Evolutionary conservation across 1,284 basidiomycete genomes (phyloP).

Genomic region (Cutaneotrichosporon cyanovorans): DNA sequence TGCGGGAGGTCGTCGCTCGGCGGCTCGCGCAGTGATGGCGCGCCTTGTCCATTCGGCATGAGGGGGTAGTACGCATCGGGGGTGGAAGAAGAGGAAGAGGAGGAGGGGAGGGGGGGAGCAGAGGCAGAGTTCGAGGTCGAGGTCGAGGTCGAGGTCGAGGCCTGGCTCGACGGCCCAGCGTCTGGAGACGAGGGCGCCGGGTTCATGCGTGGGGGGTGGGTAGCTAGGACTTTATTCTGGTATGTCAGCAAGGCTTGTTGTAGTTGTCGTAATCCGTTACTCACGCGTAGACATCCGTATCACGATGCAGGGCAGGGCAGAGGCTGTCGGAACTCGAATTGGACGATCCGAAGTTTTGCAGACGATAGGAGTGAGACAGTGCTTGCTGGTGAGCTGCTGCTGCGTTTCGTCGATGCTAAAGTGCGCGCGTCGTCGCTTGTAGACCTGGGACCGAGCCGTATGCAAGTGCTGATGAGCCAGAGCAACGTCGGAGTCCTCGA

Average conservation of each 20-base stretch:
- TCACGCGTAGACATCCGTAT: not conserved
- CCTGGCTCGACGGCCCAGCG: too few relatives aligned
- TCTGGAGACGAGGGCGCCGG: not conserved
- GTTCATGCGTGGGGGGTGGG: not conserved
- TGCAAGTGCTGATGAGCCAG: too few relatives aligned
- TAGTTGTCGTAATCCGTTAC: too few relatives aligned
- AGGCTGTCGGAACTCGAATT: too few relatives aligned
- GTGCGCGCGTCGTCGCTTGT: too few relatives aligned
- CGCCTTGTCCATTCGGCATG: not conserved
- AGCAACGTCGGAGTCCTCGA: too few relatives aligned
- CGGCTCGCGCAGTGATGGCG: slow-evolving; percentile 11
- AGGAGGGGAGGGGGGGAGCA: not conserved
- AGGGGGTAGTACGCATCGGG: slow-evolving; percentile 9
- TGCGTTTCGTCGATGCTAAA: too few relatives aligned
- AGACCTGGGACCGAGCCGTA: too few relatives aligned
- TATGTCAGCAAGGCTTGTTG: too few relatives aligned
- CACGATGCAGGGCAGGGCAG: not conserved
- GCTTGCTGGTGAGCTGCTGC: too few relatives aligned
- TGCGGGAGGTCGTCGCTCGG: slow-evolving; percentile 10
- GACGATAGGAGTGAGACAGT: not conserved
- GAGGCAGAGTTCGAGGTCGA: not conserved
- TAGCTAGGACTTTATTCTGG: too few relatives aligned
- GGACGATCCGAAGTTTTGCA: not conserved
- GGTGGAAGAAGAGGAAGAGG: slow-evolving; percentile 8
- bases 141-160: not conserved